phyloP scores from a whole-genome alignment of 2,329 filamentous ascomycete species.

The Esteya vermicola region DNA sequence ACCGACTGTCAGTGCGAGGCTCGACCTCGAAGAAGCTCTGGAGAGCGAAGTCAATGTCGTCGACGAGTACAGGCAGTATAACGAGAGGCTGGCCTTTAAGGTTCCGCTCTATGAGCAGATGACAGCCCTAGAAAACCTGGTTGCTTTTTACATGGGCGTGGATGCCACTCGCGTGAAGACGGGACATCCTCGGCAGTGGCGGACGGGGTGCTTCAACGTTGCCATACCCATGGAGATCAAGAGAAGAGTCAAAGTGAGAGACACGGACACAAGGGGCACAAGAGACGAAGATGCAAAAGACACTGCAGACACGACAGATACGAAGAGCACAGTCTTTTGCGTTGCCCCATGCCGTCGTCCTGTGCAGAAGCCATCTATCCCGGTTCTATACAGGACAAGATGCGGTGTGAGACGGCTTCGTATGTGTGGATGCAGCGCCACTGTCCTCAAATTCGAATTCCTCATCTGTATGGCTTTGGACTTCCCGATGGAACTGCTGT shows the following conservation, averaged over 20 bases:
- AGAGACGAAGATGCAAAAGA: too few relatives aligned
- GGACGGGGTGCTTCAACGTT: background rate
- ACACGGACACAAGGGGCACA: too few relatives aligned
- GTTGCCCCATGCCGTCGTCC: conserved; percentile 16
- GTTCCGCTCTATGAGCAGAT: background rate
- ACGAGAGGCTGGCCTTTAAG: too few relatives aligned
- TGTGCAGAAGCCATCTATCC: conserved; percentile 19
- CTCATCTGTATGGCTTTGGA: conserved; percentile 12
- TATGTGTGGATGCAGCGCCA: conserved; percentile 23
- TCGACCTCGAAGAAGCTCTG: too few relatives aligned
- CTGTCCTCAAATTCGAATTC: conserved; percentile 21
- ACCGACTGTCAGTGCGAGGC: too few relatives aligned
- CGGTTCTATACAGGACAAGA: conserved; percentile 24
- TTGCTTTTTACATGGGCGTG: background rate
- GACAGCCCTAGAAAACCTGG: background rate
- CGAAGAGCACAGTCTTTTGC: conserved; percentile 2
- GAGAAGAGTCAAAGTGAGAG: too few relatives aligned
- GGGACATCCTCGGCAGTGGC: background rate
- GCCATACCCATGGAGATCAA: background rate
- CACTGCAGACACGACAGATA: background rate
- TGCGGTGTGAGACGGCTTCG: conserved; percentile 21
- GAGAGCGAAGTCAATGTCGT: too few relatives aligned
- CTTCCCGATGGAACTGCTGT: too few relatives aligned
- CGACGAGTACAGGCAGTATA: too few relatives aligned
- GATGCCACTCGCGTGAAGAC: background rate